Evolutionary conservation across 2,329 filamentous ascomycete species (phyloP), one percentile per base, ranked within the genome.

Genomic region (Phialocephala sp.): DNA sequence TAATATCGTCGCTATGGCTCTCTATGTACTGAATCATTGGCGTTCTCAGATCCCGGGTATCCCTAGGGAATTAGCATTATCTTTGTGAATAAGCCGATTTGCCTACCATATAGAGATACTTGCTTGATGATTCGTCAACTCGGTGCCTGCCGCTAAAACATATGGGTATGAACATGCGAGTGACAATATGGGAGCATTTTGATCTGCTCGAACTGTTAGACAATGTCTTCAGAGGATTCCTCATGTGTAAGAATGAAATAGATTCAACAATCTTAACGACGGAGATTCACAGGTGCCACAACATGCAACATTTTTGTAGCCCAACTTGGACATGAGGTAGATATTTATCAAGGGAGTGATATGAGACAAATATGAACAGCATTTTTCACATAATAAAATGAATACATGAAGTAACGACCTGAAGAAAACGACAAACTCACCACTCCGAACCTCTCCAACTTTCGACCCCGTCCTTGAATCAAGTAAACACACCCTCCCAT

Each of bases 131-230:
- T 89, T 85, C 47, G 86, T 85, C 43, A 91, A 81, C 73, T 94
- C 92, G 0, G 91, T 93, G 37, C 92, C 92, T 8, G 88, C 87
- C 24, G 89, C 91, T 20, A 94, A 79, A 3, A 87, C 82, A 70
- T 88, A 85, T 15, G 83, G 84, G 12, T 78, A 74, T 11, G 81
- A 85, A 69, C 88, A 82, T 1, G 89, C 89, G 57, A 94, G 79
- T 15, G 91, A 89, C 14, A 90, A 80, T 18, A 94, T 83, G 12
- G 88, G 77, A 37, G 81, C 80, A 55, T 80, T 79, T 62, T 80
- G 78, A 47, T 80, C 82, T 81, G 55, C 36, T 57, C 59, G 20
- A 18, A 15, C 47, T 63, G 22, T 20, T 15, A 55, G 22, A 60
- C 20, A 22, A 1, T 4, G n/a, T 14, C 15, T 27, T 59, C 15